phyloP scores from a whole-genome alignment of 75 land plant species.

The Picea glauca region DNA sequence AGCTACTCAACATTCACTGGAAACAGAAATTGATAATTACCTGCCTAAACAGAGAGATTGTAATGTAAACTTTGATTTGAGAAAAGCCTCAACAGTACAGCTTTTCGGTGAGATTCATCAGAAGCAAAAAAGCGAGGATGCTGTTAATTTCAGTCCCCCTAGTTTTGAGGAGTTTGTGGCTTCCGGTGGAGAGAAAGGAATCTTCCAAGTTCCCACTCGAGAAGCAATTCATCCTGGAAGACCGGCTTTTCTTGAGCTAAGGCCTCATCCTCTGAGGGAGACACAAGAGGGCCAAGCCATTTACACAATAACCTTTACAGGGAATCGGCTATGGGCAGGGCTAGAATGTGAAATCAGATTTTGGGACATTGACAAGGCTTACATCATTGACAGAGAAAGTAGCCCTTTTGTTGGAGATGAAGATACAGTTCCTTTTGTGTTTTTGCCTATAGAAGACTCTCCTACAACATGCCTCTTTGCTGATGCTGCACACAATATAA shows the following conservation, averaged over 20 bases:
- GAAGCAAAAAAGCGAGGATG: background rate
- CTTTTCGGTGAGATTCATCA: background rate
- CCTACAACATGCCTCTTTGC: slow-evolving; percentile 53
- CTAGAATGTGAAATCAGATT: slow-evolving; percentile 60
- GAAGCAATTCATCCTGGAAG: slow-evolving; percentile 42
- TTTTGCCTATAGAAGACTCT: slow-evolving; percentile 3
- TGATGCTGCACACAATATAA: slow-evolving; percentile 55
- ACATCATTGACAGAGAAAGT: background rate
- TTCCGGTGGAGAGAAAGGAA: slow-evolving; percentile 50
- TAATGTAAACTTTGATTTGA: background rate
- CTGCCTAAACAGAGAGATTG: background rate
- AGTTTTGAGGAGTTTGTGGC: slow-evolving; percentile 50
- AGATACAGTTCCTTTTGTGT: slow-evolving; percentile 4
- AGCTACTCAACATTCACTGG: background rate
- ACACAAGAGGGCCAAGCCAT: slow-evolving; percentile 41
- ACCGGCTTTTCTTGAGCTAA: slow-evolving; percentile 67
- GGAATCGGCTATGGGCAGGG: slow-evolving; percentile 76
- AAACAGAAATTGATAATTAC: background rate
- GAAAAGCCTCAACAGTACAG: background rate
- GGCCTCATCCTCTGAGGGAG: slow-evolving; percentile 75
- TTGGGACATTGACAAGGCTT: slow-evolving; percentile 57
- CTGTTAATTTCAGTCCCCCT: background rate
- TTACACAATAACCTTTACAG: slow-evolving; percentile 43
- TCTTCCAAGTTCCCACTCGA: slow-evolving; percentile 46
- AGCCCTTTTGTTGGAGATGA: background rate